phyloP scores from a whole-genome alignment of 129 eudicot genomes.

The Deinandra increscens region DNA sequence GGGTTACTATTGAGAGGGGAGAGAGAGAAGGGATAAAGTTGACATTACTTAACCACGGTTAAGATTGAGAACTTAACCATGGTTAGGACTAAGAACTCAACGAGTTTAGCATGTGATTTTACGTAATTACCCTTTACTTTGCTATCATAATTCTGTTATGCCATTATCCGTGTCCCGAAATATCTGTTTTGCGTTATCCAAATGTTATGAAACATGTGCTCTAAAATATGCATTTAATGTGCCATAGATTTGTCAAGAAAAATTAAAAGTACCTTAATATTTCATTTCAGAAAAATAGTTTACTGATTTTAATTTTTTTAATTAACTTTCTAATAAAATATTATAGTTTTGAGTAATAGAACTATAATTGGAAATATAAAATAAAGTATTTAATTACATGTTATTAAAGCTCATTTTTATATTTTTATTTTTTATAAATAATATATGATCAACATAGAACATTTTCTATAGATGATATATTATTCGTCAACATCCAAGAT shows the following conservation, averaged over 20 bases:
- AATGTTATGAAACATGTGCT: background rate
- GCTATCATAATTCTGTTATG: background rate
- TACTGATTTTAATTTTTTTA: no score
- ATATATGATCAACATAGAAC: no score
- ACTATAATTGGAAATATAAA: no score
- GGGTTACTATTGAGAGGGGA: slow-evolving; percentile 22
- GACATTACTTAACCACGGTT: slow-evolving; percentile 39
- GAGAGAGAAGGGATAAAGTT: slow-evolving; percentile 42
- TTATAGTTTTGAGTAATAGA: no score
- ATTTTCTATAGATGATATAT: no score
- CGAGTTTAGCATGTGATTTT: slow-evolving; percentile 19
- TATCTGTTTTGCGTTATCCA: background rate
- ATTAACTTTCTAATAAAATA: no score
- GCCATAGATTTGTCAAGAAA: background rate
- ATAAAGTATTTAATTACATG: no score
- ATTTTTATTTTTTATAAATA: no score
- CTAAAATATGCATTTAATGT: slow-evolving; percentile 6
- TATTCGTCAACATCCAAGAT: slow-evolving; percentile 19
- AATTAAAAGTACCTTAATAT: no score
- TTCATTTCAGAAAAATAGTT: no score
- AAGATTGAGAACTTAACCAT: slow-evolving; percentile 27
- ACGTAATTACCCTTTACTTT: slow-evolving; percentile 25
- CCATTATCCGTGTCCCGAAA: slow-evolving; percentile 1
- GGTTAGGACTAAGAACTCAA: slow-evolving; percentile 35
- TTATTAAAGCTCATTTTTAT: no score